Evolutionary conservation across 306 rosid species (phyloP).

Genomic region (Malus sylvestris): DNA sequence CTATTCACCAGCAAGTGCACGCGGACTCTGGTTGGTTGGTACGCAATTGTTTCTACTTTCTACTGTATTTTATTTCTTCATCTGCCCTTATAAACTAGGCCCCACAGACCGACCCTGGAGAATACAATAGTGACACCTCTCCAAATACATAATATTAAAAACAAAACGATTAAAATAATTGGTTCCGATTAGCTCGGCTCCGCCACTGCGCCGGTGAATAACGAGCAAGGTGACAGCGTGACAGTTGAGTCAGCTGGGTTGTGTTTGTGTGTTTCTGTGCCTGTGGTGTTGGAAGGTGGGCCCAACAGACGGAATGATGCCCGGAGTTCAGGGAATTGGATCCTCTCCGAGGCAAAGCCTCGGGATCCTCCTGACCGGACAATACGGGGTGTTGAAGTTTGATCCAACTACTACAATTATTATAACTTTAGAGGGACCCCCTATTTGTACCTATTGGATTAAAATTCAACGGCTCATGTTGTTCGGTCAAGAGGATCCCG

Average conservation of each 20-base stretch:
- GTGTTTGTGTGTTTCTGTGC: slow-evolving; percentile 15
- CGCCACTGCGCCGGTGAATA: neutral
- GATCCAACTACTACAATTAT: too few species aligned
- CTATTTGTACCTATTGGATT: too few species aligned
- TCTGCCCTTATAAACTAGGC: slow-evolving; percentile 17
- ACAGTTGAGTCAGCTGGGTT: neutral
- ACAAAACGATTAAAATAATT: neutral
- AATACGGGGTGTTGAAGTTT: too few species aligned
- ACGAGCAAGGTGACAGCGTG: slow-evolving; percentile 3
- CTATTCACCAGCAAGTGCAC: slow-evolving; percentile 36
- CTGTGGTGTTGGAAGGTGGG: slow-evolving; percentile 33
- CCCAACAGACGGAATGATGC: slow-evolving; percentile 29
- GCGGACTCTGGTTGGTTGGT: slow-evolving; percentile 69
- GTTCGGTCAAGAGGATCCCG: too few species aligned
- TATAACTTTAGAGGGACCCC: too few species aligned
- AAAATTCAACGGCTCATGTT: too few species aligned
- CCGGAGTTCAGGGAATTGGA: neutral
- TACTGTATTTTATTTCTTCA: neutral
- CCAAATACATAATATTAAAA: slow-evolving; percentile 34
- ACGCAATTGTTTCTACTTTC: slow-evolving; percentile 19
- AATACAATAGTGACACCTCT: slow-evolving; percentile 64
- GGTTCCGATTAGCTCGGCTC: neutral
- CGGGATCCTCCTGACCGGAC: too few species aligned
- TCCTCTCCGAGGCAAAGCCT: too few species aligned
- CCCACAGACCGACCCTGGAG: slow-evolving; percentile 59